These are phyloP conservation scores for Dendrobium nobile DNA, from an alignment of 106 monocot species.

Conservation along the genomic window DNA sequence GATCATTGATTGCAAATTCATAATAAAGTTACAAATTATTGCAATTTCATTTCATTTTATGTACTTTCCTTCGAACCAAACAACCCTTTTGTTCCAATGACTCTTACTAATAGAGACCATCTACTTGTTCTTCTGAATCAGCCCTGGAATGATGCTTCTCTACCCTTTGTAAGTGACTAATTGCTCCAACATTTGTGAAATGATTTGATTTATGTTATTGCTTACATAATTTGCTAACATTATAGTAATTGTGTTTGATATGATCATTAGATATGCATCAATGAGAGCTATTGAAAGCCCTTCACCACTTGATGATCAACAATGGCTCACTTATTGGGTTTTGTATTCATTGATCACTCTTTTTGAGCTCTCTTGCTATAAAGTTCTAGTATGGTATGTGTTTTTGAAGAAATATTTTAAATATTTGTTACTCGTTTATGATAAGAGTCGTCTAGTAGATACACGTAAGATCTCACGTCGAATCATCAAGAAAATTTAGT, in stretches of 20 bases:
- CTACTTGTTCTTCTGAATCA: constrained; percentile 6
- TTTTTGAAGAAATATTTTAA: not conserved
- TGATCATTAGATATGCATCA: constrained; percentile 62
- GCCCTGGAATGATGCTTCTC: constrained; percentile 78
- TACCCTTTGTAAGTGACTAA: constrained; percentile 77
- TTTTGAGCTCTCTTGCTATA: constrained; percentile 83
- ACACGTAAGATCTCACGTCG: not conserved
- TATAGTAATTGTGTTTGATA: not conserved
- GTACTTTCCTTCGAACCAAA: too few relatives aligned
- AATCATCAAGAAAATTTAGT: not conserved
- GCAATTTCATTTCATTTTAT: too few relatives aligned
- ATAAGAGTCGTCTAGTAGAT: not conserved
- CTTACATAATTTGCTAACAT: not conserved
- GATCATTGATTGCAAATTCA: too few relatives aligned
- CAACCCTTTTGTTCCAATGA: too few relatives aligned
- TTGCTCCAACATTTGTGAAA: not conserved
- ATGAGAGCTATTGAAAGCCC: constrained; percentile 92
- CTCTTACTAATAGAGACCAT: not conserved
- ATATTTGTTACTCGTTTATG: not conserved
- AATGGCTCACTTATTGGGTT: constrained; percentile 98
- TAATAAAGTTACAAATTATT: too few relatives aligned
- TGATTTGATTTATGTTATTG: not conserved
- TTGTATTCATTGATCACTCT: constrained; percentile 81
- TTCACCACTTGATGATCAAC: constrained; percentile 82
- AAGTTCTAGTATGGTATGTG: constrained; percentile 57